phyloP scores from a whole-genome alignment of 2,329 filamentous ascomycete species.

The Aspergillus fumigatus region DNA sequence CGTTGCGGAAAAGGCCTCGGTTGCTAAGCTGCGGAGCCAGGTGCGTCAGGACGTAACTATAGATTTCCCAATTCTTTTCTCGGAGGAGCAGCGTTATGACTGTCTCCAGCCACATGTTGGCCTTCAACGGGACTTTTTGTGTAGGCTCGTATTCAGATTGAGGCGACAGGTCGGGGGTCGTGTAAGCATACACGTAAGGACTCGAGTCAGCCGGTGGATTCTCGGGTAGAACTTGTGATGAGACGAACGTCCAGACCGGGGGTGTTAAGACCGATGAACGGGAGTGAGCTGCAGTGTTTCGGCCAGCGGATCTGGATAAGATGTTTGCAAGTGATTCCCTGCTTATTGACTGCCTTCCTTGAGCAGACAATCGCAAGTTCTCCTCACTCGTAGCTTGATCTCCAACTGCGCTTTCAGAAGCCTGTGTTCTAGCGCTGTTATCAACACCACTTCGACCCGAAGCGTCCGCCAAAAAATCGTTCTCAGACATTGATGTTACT shows the following conservation, averaged over 20 bases:
- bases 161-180: slow-evolving; percentile 32
- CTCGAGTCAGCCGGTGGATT: slow-evolving; percentile 48
- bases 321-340: slow-evolving; percentile 27
- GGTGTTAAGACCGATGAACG: slow-evolving; percentile 35
- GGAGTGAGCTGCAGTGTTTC: slow-evolving; percentile 29
- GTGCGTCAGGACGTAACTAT: slow-evolving; percentile 84
- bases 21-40: slow-evolving; percentile 85
- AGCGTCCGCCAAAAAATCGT: slow-evolving; percentile 65
- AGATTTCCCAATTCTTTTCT: slow-evolving; percentile 83
- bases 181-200: slow-evolving; percentile 47
- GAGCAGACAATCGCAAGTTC: slow-evolving; percentile 24
- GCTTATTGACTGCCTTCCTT: slow-evolving; percentile 24
- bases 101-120: slow-evolving; percentile 70
- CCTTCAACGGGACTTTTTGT: slow-evolving; percentile 50
- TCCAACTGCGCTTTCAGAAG: slow-evolving; percentile 39
- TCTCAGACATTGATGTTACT: slow-evolving; percentile 66
- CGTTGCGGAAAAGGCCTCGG: slow-evolving; percentile 73
- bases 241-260: slow-evolving; percentile 56
- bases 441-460: slow-evolving; percentile 61
- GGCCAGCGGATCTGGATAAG: slow-evolving; percentile 29
- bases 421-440: slow-evolving; percentile 41
- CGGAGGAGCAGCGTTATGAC: slow-evolving; percentile 69
- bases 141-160: slow-evolving; percentile 19
- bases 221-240: slow-evolving; percentile 51
- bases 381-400: slow-evolving; percentile 36